Evolutionary conservation across 2,329 filamentous ascomycete genomes (phyloP), one percentile per base, ranked within the genome.

Genomic region (Colletotrichum falcatum): DNA sequence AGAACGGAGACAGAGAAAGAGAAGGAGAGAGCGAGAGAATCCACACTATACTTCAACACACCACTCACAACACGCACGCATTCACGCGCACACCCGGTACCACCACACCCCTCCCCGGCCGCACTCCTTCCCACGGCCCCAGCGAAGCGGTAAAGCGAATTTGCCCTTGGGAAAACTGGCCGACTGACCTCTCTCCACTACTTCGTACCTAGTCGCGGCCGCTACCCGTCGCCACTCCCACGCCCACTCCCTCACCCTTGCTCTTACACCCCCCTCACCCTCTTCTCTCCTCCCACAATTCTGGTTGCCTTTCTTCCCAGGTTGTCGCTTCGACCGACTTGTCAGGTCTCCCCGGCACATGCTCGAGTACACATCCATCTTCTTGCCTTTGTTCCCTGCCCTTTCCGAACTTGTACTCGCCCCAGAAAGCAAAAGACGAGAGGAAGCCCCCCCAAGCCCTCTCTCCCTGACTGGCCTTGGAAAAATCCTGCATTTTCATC

Each of bases 401-500:
- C n/a, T 46, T 42, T 42, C 39, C 39, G 16, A 42, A 42, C 56
- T 51, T 46, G 35, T 56, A 53, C 44, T 16, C 16, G 51, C n/a
- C 37, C 33, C 44, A 46, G 39, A 55, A 35, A 59, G 42, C 49
- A 55, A 67, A 67, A 67, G 55, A 60, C n/a, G n/a, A n/a, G n/a
- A n/a, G n/a, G 61, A 55, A 53, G 42, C 35, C 42, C 35, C 26
- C 64, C 53, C 64, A 62, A 70, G 68, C 59, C 65, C 65, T 71
- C 68, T n/a, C n/a, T n/a, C n/a, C n/a, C n/a, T n/a, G n/a, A n/a
- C n/a, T n/a, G 63, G 68, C 68, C 58, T 71, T 59, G 26, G 53
- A 7, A 67, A 59, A 54, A 68, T 71, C 68, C 65, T 49, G 53
- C 48, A 71, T 62, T 62, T 56, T 68, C 64, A 63, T 71, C 68